Base-by-base conservation (phyloP, 768 basidiomycete species). In the Pleurotus pulmonarius region DNA sequence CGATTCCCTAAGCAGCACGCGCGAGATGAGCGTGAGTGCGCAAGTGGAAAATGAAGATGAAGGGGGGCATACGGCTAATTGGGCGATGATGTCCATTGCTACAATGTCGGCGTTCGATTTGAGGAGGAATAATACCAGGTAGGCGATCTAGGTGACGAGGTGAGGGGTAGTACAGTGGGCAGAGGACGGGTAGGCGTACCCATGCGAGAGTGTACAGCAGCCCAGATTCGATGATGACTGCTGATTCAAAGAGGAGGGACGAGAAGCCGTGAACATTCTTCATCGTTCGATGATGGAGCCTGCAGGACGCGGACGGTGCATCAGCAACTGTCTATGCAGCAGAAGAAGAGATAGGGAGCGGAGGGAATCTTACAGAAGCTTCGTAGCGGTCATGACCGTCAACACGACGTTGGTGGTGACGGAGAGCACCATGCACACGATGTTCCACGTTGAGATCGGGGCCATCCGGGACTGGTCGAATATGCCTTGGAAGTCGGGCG, bases 261-360 rank as follows among this genome's bases (percentile, higher is more conserved):
- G 51, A 53, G 37, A 53, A 53, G 4, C 51, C 51, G 41, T 53
- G 51, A 15, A 53, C 25, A 22, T 41, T 53, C 51, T 53, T 53
- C 51, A 53, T 53, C 8, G 51, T 53, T 12, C 51, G 16, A 39
- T 53, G 51, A 25, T 53, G 51, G 22, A 53, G 51, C n/a, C 51
- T 53, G 25, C 20, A 53, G 20, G 49, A 20, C 20, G 20, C 20
- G 20, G 4, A 13, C 22, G 6, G 22, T 3, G 22, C n/a, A n/a
- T 44, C 43, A n/a, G 43, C 13, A 13, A n/a, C 43, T 44, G 3
- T 22, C n/a, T 13, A 20, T 20, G 20, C 3, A 20, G 20, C 20
- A 3, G 20, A 20, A 20, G 20, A 15, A 49, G 12, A 37, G 29
- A 37, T 7, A 0, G 48, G 13, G 15, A 49, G 38, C 12, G 34